Evolutionary conservation across 148 eudicot species (phyloP), one percentile per base, ranked within the genome.

Genomic region (Amaranthus cruentus): DNA sequence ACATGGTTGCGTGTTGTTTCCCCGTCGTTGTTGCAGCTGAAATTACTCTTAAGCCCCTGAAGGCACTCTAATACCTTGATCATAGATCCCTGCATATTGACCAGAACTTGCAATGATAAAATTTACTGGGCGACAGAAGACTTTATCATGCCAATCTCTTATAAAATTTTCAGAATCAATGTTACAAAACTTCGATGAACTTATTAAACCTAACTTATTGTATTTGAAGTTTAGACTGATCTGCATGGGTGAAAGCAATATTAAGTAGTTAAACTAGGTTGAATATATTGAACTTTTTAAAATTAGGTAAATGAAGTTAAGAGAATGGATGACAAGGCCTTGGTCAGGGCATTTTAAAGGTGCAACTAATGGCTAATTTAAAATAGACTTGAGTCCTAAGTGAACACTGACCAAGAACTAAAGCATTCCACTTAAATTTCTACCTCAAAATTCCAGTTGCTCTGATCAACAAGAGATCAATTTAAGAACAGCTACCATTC

Each of bases 31-130:
- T 38, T 78, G 78, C 68, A 61, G 60, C 72, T 71, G 11, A 79
- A 81, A 79, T n/a, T 80, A 80, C 61, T 78, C 77, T 78, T 81
- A 47, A 95, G 88, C 53, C 73, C 83, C 77, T 84, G 79, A 77
- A 95, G 88, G 82, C 98, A 89, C 77, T 91, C 89, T 73, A 88
- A 67, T 14, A 95, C 88, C 43, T 70, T 81, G 82, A 78, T 80
- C 89, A 95, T 86, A 7, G 90, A 84, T 66, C 97, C 98, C 98
- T 95, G 85, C 72, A 79, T 49, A 58, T 79, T 61, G 51, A 68
- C 69, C 71, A 50, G 21, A 72, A 21, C 9, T 58, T 1, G 43
- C 28, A 14, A 14, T 44, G 3, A 28, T 28, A 28, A 55, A 43
- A 47, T 9, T 44, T 11, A 49, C 21, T 59, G 76, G n/a, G 43